Conservation (phyloP, 2,329 filamentous ascomycete genomes). For the Parascedosporium putredinis region DNA sequence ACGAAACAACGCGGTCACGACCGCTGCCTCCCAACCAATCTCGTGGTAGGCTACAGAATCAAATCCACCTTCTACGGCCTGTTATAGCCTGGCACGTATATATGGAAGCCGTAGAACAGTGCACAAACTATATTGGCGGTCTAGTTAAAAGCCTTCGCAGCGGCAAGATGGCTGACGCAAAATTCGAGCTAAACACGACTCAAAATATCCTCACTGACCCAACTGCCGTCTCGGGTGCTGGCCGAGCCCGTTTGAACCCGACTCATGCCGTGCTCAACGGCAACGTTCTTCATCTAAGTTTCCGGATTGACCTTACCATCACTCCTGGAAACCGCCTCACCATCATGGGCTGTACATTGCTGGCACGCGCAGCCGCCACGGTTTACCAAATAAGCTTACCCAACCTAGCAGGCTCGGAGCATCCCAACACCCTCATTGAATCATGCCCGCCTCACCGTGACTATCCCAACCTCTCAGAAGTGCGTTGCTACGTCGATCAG, state of each 20-base stretch:
- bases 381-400: slow-evolving; percentile 33
- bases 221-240: slow-evolving; percentile 21
- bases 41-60: slow-evolving; percentile 26
- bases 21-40: slow-evolving; percentile 31
- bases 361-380: slow-evolving; percentile 32
- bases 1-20: slow-evolving; percentile 57
- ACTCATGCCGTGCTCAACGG: slow-evolving; percentile 23
- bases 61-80: slow-evolving; percentile 40
- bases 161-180: slow-evolving; percentile 32
- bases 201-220: slow-evolving; percentile 20
- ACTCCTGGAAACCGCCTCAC: slow-evolving; percentile 30
- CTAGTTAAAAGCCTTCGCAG: slow-evolving; percentile 33
- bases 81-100: slow-evolving; percentile 39
- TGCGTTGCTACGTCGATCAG: slow-evolving; percentile 35
- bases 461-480: slow-evolving; percentile 33
- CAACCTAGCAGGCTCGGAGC: slow-evolving; percentile 8
- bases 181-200: slow-evolving; percentile 31
- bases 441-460: slow-evolving; percentile 33
- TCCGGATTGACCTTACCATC: slow-evolving; percentile 32
- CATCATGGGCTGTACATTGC: slow-evolving; percentile 33
- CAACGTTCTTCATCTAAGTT: slow-evolving; percentile 15
- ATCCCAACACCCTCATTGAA: slow-evolving; percentile 21
- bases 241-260: slow-evolving; percentile 29
- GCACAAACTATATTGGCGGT: slow-evolving; percentile 30
- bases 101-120: slow-evolving; percentile 27